These are phyloP conservation scores for Yamadazyma sp. DNA, from an alignment of 805 yeast genomes.

Conservation along the genomic window DNA sequence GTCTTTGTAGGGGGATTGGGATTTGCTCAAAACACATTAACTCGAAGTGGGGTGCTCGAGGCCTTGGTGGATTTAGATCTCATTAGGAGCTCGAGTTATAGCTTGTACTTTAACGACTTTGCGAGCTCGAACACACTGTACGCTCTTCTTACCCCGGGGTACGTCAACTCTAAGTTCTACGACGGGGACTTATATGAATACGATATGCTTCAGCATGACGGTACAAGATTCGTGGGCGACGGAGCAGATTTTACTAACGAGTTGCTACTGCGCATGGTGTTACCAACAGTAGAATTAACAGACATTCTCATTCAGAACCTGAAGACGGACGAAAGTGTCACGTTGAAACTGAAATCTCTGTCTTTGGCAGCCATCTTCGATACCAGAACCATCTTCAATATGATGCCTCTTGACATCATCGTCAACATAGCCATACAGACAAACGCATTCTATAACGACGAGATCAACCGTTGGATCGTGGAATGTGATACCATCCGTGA, in stretches of 20 bases:
- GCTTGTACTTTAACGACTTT: conserved; percentile 28
- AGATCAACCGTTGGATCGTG: conserved; percentile 56
- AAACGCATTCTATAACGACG: conserved; percentile 58
- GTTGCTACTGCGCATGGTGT: conserved; percentile 13
- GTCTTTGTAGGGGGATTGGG: conserved; percentile 36
- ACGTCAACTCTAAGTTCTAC: conserved; percentile 48
- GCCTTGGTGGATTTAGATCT: conserved; percentile 19
- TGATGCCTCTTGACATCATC: conserved; percentile 55
- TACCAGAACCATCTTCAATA: conserved; percentile 48
- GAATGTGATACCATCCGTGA: conserved; percentile 51
- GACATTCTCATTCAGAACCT: conserved; percentile 27
- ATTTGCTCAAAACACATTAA: conserved; percentile 26
- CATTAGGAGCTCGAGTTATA: conserved; percentile 33
- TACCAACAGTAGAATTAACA: conserved; percentile 34
- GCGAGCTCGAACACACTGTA: conserved; percentile 13
- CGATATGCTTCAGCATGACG: conserved; percentile 40
- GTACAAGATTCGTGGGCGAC: conserved; percentile 46
- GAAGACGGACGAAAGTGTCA: conserved; percentile 33
- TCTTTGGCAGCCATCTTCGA: conserved; percentile 57
- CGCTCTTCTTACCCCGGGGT: conserved; percentile 56
- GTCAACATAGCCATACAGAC: conserved; percentile 67
- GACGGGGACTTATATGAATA: conserved; percentile 50
- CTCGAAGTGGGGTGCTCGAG: conserved; percentile 30
- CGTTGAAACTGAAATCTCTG: conserved; percentile 33
- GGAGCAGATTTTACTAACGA: conserved; percentile 13